These are phyloP conservation scores for Extremus antarcticus DNA, from an alignment of 495 filamentous ascomycete genomes.

Conservation along the genomic window DNA sequence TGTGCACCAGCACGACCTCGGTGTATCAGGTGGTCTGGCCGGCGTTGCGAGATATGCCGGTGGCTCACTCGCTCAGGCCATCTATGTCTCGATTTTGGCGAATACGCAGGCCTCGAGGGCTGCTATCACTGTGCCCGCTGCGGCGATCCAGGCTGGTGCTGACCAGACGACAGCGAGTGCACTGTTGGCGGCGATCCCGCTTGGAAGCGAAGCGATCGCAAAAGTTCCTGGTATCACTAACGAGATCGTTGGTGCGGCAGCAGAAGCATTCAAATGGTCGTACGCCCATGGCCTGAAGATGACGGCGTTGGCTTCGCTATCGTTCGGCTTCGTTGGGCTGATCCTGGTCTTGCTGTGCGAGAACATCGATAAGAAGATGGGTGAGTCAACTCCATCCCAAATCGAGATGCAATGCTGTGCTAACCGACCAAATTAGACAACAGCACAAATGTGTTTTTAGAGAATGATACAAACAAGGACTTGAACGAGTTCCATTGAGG, in stretches of 20 bases:
- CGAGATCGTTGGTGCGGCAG: constrained; percentile 24
- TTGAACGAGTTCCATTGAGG: too few species aligned
- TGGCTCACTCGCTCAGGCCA: constrained; percentile 26
- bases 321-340: constrained; percentile 25
- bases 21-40: constrained; percentile 21
- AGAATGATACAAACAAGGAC: too few species aligned
- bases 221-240: constrained; percentile 24
- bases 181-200: constrained; percentile 26
- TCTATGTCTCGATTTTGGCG: constrained; percentile 27
- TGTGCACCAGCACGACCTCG: constrained; percentile 26
- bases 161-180: constrained; percentile 9
- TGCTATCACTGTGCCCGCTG: constrained; percentile 19
- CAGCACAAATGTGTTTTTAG: too few species aligned
- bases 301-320: constrained; percentile 21
- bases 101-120: constrained; percentile 22
- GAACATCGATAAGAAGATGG: constrained; percentile 26
- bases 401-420: too few species aligned
- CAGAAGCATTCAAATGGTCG: constrained; percentile 24
- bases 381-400: constrained; percentile 1
- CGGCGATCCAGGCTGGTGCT: constrained; percentile 24
- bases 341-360: constrained; percentile 25
- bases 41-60: constrained; percentile 28
- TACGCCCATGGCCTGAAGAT: constrained; percentile 27
- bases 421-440: too few species aligned
- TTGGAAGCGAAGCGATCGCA: constrained; percentile 22